Conservation (phyloP, 306 rosid species). For the Chamaecrista fasciculata region DNA sequence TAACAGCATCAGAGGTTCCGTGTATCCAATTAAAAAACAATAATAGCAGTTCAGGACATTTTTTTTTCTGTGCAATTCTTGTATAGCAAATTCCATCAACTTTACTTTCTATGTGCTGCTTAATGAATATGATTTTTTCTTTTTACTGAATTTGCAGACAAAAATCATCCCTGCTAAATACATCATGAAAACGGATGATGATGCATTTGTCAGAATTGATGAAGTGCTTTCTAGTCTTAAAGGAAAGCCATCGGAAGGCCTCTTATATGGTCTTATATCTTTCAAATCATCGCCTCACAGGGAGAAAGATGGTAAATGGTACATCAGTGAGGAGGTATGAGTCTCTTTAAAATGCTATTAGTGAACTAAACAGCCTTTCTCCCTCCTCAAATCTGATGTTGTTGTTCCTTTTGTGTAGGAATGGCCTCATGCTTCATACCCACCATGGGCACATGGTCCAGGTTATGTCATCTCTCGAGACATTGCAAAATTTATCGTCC, state of each 20-base stretch:
- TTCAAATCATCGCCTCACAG: slow-evolving; percentile 81
- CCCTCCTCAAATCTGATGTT: slow-evolving; percentile 1
- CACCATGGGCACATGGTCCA: slow-evolving; percentile 99
- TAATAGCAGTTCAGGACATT: not conserved
- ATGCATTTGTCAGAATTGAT: slow-evolving; percentile 86
- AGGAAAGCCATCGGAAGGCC: slow-evolving; percentile 57
- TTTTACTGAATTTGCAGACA: slow-evolving; percentile 56
- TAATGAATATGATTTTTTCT: not conserved
- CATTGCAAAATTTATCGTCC: slow-evolving; percentile 69
- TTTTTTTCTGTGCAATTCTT: not conserved
- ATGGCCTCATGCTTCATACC: slow-evolving; percentile 81
- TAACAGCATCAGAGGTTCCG: not conserved
- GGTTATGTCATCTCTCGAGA: slow-evolving; percentile 89
- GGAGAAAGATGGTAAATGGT: slow-evolving; percentile 84
- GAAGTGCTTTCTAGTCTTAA: slow-evolving; percentile 79
- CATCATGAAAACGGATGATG: slow-evolving; percentile 96
- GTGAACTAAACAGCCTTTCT: not conserved
- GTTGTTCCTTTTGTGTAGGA: slow-evolving; percentile 48
- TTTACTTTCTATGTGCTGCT: slow-evolving; percentile 13
- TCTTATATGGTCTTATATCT: slow-evolving; percentile 80
- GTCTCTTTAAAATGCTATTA: slow-evolving; percentile 18
- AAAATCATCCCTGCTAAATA: slow-evolving; percentile 73
- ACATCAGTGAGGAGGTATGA: slow-evolving; percentile 66
- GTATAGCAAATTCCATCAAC: not conserved
- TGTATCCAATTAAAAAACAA: not conserved